Evolutionary conservation across 2,329 filamentous ascomycete species (phyloP).

Genomic region (Ceratocystis diversiconidia): DNA sequence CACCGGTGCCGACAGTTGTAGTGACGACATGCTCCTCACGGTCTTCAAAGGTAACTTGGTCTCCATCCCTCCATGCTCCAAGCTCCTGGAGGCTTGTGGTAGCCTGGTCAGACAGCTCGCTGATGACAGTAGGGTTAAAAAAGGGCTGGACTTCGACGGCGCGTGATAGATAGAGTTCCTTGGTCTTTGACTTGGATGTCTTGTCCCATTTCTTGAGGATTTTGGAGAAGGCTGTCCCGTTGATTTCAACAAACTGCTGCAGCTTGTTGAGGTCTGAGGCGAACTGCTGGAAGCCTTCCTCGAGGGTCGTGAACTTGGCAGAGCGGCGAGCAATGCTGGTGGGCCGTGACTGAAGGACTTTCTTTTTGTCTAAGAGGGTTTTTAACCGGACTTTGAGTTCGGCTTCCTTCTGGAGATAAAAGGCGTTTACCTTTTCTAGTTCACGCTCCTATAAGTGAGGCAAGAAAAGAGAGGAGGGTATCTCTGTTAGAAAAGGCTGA

Average conservation of each 20-base stretch:
- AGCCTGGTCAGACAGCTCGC: slow-evolving; percentile 88
- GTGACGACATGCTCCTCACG: slow-evolving; percentile 48
- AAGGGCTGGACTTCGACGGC: slow-evolving; percentile 96
- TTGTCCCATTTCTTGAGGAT: slow-evolving; percentile 99
- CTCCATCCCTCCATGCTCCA: slow-evolving; percentile 92
- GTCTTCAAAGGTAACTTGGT: slow-evolving; percentile 69
- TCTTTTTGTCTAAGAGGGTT: slow-evolving; percentile 89
- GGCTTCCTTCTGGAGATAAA: slow-evolving; percentile 94
- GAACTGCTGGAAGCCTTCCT: slow-evolving; percentile 96
- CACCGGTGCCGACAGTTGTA: slow-evolving; percentile 59
- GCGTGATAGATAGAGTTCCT: slow-evolving; percentile 88
- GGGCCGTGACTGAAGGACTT: slow-evolving; percentile 68
- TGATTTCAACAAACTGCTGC: slow-evolving; percentile 96
- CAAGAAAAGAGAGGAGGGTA: slow-evolving; percentile 27
- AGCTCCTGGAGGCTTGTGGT: slow-evolving; percentile 92
- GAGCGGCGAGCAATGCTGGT: slow-evolving; percentile 66
- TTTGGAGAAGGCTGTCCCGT: slow-evolving; percentile 94
- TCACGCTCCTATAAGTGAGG: slow-evolving; percentile 64
- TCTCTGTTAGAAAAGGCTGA: slow-evolving; percentile 32
- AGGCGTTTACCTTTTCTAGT: slow-evolving; percentile 94
- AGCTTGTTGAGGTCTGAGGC: slow-evolving; percentile 93
- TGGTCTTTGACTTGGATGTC: slow-evolving; percentile 96
- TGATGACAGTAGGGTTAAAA: slow-evolving; percentile 94
- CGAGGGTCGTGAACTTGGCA: slow-evolving; percentile 82
- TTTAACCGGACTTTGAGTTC: slow-evolving; percentile 92